phyloP scores from a whole-genome alignment of 169 alveolate genomes.

The Blepharisma undulans region DNA sequence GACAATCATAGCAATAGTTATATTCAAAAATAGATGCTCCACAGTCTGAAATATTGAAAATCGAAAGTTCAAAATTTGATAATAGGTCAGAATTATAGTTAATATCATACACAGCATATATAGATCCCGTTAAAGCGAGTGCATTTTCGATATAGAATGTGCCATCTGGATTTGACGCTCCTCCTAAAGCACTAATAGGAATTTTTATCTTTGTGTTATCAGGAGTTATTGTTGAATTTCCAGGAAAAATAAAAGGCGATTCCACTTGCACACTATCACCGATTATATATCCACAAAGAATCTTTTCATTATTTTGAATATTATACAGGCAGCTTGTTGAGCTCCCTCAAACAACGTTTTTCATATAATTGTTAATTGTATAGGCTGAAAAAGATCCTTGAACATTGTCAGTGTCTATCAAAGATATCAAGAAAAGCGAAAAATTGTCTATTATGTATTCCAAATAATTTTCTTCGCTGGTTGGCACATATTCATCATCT shows the following conservation, averaged over 20 bases:
- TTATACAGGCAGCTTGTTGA: neutral
- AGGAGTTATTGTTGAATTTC: neutral
- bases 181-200: neutral
- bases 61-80: neutral
- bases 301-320: neutral
- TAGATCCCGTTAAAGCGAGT: neutral
- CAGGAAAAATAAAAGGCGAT: neutral
- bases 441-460: neutral
- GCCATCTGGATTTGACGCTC: neutral
- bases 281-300: neutral
- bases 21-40: neutral
- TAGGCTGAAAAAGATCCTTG: neutral
- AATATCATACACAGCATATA: neutral
- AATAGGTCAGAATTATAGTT: neutral
- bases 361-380: neutral
- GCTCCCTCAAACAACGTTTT: neutral
- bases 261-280: neutral
- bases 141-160: neutral
- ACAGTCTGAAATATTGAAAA: neutral
- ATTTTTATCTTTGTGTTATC: neutral
- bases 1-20: neutral
- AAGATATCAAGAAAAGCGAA: neutral
- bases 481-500: neutral
- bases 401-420: neutral
- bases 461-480: neutral